phyloP scores from a whole-genome alignment of 495 filamentous ascomycete species.

The Clavariopsis aquatica region DNA sequence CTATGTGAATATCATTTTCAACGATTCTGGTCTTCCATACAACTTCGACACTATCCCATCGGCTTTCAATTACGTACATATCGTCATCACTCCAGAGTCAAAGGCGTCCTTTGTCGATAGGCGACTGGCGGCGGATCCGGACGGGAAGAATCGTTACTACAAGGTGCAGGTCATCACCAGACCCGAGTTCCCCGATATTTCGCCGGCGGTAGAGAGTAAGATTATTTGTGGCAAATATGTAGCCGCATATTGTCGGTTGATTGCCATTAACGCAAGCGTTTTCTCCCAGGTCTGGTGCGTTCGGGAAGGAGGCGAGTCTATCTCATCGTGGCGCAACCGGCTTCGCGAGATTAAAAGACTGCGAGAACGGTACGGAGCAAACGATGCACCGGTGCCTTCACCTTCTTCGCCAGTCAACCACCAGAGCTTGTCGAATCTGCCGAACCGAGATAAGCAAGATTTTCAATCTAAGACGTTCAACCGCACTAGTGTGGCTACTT shows the following conservation, averaged over 20 bases:
- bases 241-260: constrained; percentile 81
- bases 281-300: constrained; percentile 86
- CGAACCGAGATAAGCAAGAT: constrained; percentile 4
- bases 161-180: constrained; percentile 82
- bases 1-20: constrained; percentile 97
- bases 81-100: constrained; percentile 87
- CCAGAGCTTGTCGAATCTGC: constrained; percentile 23
- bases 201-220: constrained; percentile 82
- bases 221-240: constrained; percentile 77
- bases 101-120: constrained; percentile 58
- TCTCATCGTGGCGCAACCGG: constrained; percentile 86
- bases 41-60: constrained; percentile 89
- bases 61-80: constrained; percentile 93
- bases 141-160: constrained; percentile 63
- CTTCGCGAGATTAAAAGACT: constrained; percentile 81
- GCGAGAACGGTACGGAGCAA: constrained; percentile 57
- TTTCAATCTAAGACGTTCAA: constrained; percentile 19
- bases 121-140: constrained; percentile 32
- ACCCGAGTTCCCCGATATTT: constrained; percentile 84
- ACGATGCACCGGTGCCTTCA: background rate
- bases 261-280: constrained; percentile 90
- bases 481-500: constrained; percentile 33
- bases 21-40: constrained; percentile 86
- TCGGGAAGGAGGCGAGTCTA: constrained; percentile 76
- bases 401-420: constrained; percentile 20